A percentile compares a stretch with the other conserved stretches of the same genome.
phyloP scores from a whole-genome alignment of 371 early-diverging fungal species.

The Mortierella sp. region DNA sequence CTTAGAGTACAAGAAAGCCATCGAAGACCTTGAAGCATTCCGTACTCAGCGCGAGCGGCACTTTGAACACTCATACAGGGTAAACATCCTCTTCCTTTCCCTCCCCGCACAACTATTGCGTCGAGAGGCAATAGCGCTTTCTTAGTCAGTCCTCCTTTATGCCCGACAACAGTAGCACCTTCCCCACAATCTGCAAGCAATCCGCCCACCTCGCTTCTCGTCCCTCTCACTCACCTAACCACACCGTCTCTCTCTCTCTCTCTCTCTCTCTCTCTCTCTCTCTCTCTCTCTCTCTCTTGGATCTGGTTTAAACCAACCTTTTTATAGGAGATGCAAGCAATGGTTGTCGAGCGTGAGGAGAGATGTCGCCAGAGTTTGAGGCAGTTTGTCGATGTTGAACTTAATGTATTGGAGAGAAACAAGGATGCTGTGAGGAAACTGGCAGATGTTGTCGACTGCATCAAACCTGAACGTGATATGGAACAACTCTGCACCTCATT shows the following conservation, averaged over 20 bases:
- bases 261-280: too few relatives aligned
- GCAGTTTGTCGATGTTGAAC: conserved; percentile 56
- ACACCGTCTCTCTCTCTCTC: too few relatives aligned
- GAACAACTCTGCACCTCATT: conserved; percentile 56
- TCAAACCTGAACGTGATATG: conserved; percentile 42
- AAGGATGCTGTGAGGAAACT: conserved; percentile 49
- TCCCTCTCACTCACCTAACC: background rate
- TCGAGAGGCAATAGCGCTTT: too few relatives aligned
- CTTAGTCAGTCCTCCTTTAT: too few relatives aligned
- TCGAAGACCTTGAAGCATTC: conserved; percentile 59
- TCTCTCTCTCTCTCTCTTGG: too few relatives aligned
- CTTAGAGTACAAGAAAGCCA: conserved; percentile 65
- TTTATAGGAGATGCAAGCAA: conserved; percentile 59
- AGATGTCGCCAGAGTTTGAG: conserved; percentile 52
- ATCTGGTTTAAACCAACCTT: too few relatives aligned
- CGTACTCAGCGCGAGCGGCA: conserved; percentile 60
- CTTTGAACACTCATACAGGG: conserved; percentile 57
- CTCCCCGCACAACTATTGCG: too few relatives aligned
- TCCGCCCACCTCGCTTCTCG: background rate
- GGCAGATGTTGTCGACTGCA: conserved; percentile 42
- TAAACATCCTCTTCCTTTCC: conserved; percentile 16
- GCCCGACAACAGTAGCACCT: too few relatives aligned
- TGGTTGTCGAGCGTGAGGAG: conserved; percentile 57
- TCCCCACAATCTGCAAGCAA: background rate
- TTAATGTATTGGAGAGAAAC: conserved; percentile 43